Conservation (phyloP, 1,139 yeast genomes). For the Pichia sp. region DNA sequence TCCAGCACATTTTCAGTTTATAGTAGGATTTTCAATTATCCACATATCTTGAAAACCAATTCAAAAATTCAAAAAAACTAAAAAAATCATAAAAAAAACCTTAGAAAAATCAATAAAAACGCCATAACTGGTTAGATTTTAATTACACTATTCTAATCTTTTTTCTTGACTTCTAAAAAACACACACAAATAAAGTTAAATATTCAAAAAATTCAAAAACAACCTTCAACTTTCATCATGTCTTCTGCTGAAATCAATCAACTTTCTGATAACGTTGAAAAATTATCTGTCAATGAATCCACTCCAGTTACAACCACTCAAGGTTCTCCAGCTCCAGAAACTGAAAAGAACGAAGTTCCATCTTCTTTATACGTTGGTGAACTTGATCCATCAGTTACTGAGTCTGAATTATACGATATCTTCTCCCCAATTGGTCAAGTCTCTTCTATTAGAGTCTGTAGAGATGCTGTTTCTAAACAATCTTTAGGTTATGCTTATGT, state of each 20-base stretch:
- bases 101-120: conserved; percentile 14
- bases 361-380: conserved; percentile 98
- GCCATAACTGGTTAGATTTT: conserved; percentile 8
- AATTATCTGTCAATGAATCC: conserved; percentile 37
- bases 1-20: conserved; percentile 10
- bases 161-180: conserved; percentile 4
- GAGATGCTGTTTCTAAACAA: conserved; percentile 96
- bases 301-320: conserved; percentile 30
- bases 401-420: conserved; percentile 89
- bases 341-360: conserved; percentile 31
- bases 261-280: conserved; percentile 51
- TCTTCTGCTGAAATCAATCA: conserved; percentile 44
- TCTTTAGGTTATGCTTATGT: conserved; percentile 98
- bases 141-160: conserved; percentile 10
- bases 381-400: conserved; percentile 87
- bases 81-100: conserved; percentile 17
- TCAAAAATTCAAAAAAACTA: conserved; percentile 9
- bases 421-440: conserved; percentile 95
- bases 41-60: conserved; percentile 9
- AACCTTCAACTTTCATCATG: conserved; percentile 28
- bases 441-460: conserved; percentile 95
- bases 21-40: conserved; percentile 8
- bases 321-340: conserved; percentile 34
- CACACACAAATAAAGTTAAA: conserved; percentile 10
- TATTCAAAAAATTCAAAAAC: conserved; percentile 11